Conservation (phyloP, 1,284 basidiomycete species). For the Ceratobasidium sp. region DNA sequence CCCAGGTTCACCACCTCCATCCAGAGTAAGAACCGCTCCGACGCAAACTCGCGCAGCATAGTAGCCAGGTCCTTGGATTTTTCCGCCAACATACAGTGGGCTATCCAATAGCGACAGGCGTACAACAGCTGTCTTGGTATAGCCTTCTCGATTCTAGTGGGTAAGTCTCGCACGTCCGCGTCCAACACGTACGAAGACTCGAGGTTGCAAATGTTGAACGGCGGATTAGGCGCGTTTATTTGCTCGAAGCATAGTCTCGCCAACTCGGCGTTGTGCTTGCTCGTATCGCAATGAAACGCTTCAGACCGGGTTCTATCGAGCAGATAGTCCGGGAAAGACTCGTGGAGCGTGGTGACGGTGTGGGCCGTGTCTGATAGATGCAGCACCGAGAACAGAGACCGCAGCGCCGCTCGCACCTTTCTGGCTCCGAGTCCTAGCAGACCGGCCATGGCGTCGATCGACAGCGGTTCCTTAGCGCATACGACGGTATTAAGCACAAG, state of each 20-base stretch:
- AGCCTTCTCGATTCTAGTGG: no score
- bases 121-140: no score
- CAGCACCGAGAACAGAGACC: not conserved
- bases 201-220: constrained; percentile 17
- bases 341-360: not conserved
- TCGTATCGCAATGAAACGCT: not conserved
- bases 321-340: constrained; percentile 12
- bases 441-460: not conserved
- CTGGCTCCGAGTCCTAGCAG: not conserved
- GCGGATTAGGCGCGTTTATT: not conserved
- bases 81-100: not conserved
- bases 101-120: not conserved
- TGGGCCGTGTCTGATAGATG: not conserved
- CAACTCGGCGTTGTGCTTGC: not conserved
- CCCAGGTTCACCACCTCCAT: constrained; percentile 24
- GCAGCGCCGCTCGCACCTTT: not conserved
- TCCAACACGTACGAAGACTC: no score
- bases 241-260: constrained; percentile 10
- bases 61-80: not conserved
- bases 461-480: not conserved
- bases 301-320: not conserved
- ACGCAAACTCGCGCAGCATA: not conserved
- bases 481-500: not conserved
- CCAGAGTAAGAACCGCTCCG: not conserved
- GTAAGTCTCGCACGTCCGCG: not conserved